Conservation (phyloP, 352 stramenopile genomes). For the Pythium grandisporangium region DNA sequence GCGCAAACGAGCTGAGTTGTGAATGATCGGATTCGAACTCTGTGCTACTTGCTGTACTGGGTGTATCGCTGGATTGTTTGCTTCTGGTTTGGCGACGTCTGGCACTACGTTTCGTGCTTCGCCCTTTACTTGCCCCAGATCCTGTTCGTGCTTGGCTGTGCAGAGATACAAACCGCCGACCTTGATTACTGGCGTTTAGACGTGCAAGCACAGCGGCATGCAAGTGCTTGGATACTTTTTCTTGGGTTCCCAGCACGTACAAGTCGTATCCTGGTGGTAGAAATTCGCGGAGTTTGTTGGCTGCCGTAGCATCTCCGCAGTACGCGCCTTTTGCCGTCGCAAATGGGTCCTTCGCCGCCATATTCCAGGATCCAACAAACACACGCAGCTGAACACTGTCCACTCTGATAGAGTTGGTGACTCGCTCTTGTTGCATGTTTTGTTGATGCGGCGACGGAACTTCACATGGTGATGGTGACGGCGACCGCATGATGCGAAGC, state of each 20-base stretch:
- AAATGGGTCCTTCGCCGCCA: slow-evolving; percentile 61
- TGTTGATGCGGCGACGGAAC: too few species aligned
- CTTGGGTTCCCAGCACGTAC: slow-evolving; percentile 65
- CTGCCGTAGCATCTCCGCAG: slow-evolving; percentile 26
- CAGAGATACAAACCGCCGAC: slow-evolving; percentile 3
- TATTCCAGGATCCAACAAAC: slow-evolving; percentile 71
- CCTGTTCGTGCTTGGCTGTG: too few species aligned
- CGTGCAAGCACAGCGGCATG: slow-evolving; percentile 38
- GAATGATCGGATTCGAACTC: neutral
- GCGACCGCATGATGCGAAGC: too few species aligned
- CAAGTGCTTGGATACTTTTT: slow-evolving; percentile 59
- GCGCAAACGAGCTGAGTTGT: slow-evolving; percentile 4
- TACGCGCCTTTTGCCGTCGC: slow-evolving; percentile 21
- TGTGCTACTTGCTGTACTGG: neutral
- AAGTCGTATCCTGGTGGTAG: slow-evolving; percentile 62
- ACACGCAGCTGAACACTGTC: slow-evolving; percentile 24
- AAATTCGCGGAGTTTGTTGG: slow-evolving; percentile 26
- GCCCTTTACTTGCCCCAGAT: neutral
- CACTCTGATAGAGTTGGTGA: too few species aligned
- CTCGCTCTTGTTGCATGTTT: too few species aligned
- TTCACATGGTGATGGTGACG: too few species aligned
- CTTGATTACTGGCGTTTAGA: slow-evolving; percentile 15
- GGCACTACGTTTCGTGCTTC: neutral
- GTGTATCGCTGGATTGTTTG: too few species aligned
- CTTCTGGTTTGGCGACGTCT: too few species aligned